phyloP scores from a whole-genome alignment of 768 basidiomycete genomes.

The Tylopilus sp. region DNA sequence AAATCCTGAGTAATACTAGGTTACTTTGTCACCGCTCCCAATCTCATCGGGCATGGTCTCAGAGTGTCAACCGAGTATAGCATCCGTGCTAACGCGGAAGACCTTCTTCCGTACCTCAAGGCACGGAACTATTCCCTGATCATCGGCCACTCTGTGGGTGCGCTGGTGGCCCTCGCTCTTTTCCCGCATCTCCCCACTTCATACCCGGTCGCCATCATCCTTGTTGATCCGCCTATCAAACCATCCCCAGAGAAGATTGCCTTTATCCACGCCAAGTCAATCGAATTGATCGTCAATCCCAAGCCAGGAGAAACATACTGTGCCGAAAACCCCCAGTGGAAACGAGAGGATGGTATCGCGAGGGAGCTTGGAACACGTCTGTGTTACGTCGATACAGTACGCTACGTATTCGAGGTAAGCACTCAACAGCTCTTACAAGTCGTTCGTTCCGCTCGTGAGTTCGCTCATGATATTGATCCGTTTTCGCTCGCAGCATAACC shows the following conservation, averaged over 20 bases:
- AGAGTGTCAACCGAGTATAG: conserved; percentile 11
- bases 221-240: conserved; percentile 21
- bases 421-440: too few relatives aligned
- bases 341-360: not conserved
- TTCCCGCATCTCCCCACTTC: not conserved
- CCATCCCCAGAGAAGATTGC: not conserved
- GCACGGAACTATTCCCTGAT: conserved; percentile 14
- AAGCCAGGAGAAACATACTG: not conserved
- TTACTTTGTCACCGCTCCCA: conserved; percentile 20
- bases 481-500: conserved; percentile 7
- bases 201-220: conserved; percentile 14
- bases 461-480: not conserved
- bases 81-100: conserved; percentile 8
- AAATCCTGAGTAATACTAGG: conserved; percentile 6
- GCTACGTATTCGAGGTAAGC: not conserved
- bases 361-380: conserved; percentile 14
- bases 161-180: conserved; percentile 1
- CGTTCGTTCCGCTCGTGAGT: not conserved
- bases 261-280: not conserved
- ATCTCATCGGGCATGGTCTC: conserved; percentile 15
- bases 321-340: conserved; percentile 16
- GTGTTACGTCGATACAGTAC: conserved; percentile 2
- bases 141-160: conserved; percentile 24
- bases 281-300: not conserved
- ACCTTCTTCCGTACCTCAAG: conserved; percentile 18